A percentile compares a stretch with the other conserved stretches of the same genome.
phyloP scores from a whole-genome alignment of 306 rosid species.

The Alnus glutinosa region DNA sequence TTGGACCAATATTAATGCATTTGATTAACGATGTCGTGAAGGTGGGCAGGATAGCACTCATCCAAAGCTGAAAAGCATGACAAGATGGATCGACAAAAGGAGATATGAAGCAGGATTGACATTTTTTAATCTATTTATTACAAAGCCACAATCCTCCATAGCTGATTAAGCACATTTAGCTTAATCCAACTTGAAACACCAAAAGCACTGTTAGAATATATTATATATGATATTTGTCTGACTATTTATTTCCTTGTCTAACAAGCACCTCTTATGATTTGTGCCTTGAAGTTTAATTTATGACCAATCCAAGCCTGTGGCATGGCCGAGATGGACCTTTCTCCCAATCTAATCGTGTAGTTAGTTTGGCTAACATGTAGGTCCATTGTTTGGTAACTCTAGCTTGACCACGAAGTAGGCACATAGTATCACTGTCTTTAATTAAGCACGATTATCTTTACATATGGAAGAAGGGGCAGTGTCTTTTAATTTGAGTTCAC shows the following conservation, averaged over 20 bases:
- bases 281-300: constrained; percentile 9
- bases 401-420: constrained; percentile 15
- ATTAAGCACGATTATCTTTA: constrained; percentile 1
- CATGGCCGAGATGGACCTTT: constrained; percentile 18
- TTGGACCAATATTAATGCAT: neutral
- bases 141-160: neutral
- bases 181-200: too few species aligned
- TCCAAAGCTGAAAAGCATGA: constrained; percentile 2
- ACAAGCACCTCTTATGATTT: neutral
- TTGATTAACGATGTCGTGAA: neutral
- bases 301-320: constrained; percentile 24
- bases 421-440: constrained; percentile 19
- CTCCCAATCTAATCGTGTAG: constrained; percentile 32
- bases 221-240: too few species aligned
- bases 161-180: neutral
- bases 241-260: too few species aligned
- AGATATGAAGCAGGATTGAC: neutral
- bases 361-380: constrained; percentile 36
- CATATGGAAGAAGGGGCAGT: neutral
- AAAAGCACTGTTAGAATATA: too few species aligned
- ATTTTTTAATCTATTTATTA: neutral
- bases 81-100: constrained; percentile 12
- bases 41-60: constrained; percentile 9
- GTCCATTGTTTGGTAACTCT: constrained; percentile 20
- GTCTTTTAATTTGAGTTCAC: neutral